A percentile compares a stretch with the other conserved stretches of the same genome.
Evolutionary conservation across 108 stramenopile species (phyloP).

Genomic region (Cyclotella atomus): DNA sequence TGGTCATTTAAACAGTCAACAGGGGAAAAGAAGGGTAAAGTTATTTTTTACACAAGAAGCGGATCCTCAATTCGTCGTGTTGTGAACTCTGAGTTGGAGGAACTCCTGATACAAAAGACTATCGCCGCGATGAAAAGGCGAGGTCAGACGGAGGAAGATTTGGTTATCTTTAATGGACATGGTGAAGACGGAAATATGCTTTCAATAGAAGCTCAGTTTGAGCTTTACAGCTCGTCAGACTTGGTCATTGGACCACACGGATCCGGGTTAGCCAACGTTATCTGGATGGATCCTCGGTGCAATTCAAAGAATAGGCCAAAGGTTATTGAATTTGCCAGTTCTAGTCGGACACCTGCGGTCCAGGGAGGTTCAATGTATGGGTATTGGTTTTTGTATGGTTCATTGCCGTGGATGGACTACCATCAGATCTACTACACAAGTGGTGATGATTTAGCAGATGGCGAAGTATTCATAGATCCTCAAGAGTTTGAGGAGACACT

Average conservation of each 20-base stretch:
- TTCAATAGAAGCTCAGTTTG: not conserved
- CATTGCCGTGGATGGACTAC: not conserved
- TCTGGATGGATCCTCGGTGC: not conserved
- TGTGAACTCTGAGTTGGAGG: not conserved
- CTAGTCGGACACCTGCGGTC: not conserved
- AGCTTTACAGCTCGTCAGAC: not conserved
- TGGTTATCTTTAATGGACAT: not conserved
- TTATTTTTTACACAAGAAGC: not conserved
- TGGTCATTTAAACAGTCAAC: not conserved
- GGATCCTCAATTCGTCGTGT: not conserved
- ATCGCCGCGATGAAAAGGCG: not conserved
- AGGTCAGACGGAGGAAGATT: not conserved
- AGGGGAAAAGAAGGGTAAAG: not conserved
- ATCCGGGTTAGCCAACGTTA: not conserved
- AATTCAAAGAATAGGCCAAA: not conserved
- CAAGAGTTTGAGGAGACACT: not conserved
- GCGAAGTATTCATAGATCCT: not conserved
- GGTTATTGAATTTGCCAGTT: not conserved
- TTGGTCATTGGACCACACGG: not conserved
- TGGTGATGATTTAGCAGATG: not conserved
- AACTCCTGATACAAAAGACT: not conserved
- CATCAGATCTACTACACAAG: not conserved
- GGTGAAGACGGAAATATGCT: not conserved
- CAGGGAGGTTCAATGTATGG: not conserved
- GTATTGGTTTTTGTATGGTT: not conserved